Conservation (phyloP, 768 basidiomycete genomes). For the Gymnopilus junonius region DNA sequence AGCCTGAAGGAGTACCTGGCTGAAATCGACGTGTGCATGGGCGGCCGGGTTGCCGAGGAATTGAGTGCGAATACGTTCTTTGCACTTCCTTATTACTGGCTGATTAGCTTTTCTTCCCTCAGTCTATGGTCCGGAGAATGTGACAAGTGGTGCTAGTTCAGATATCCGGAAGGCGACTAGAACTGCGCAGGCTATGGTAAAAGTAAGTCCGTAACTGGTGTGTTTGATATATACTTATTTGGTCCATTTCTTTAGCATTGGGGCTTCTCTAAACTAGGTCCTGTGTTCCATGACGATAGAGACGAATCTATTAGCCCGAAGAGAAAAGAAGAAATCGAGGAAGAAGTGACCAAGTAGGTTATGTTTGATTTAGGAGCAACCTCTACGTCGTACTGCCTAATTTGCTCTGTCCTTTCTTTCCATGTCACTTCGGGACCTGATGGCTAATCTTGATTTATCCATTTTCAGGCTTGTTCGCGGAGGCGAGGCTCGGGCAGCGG, state of each 20-base stretch:
- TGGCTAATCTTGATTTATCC: slow-evolving; percentile 16
- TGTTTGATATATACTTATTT: slow-evolving; percentile 8
- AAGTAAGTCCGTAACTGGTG: slow-evolving; percentile 51
- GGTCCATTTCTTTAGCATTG: slow-evolving; percentile 51
- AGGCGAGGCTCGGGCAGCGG: slow-evolving; percentile 68
- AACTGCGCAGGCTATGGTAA: slow-evolving; percentile 87
- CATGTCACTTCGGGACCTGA: slow-evolving; percentile 8
- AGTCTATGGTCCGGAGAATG: slow-evolving; percentile 89
- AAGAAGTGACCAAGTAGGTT: slow-evolving; percentile 81
- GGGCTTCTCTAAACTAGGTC: slow-evolving; percentile 86
- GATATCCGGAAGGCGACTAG: slow-evolving; percentile 83
- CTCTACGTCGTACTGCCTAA: not conserved
- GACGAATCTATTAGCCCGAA: slow-evolving; percentile 72
- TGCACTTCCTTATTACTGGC: slow-evolving; percentile 10
- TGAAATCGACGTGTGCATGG: slow-evolving; percentile 89
- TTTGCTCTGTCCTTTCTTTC: slow-evolving; percentile 4
- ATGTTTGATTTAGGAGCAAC: slow-evolving; percentile 8
- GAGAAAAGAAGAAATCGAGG: slow-evolving; percentile 85
- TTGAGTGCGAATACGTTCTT: slow-evolving; percentile 55
- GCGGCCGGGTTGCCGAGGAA: slow-evolving; percentile 95
- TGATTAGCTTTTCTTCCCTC: slow-evolving; percentile 16
- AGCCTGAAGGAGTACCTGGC: slow-evolving; percentile 78
- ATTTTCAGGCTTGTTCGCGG: slow-evolving; percentile 64
- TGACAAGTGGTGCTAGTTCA: slow-evolving; percentile 91
- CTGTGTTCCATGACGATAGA: slow-evolving; percentile 79